Conservation (phyloP, 2,329 filamentous ascomycete genomes). For the Aspergillus sojae region DNA sequence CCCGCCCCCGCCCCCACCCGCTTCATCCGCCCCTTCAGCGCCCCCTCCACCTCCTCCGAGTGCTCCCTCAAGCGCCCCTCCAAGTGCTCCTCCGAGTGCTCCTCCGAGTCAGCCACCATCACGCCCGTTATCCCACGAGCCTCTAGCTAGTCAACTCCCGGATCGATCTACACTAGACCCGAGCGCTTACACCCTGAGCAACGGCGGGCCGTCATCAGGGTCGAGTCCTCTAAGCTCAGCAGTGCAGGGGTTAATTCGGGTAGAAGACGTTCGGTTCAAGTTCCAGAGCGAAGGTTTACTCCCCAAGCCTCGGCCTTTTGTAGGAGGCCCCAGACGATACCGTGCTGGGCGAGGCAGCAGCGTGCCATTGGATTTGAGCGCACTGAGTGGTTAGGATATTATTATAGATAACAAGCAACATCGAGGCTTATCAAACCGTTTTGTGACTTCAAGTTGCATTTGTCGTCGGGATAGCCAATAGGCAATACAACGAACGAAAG, state of each 20-base stretch:
- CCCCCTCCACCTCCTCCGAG: conserved; percentile 50
- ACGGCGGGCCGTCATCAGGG: conserved; percentile 52
- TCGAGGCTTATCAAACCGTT: not conserved
- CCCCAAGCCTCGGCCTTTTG: conserved; percentile 82
- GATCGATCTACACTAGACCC: conserved; percentile 70
- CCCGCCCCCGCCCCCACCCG: conserved; percentile 44
- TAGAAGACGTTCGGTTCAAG: conserved; percentile 81
- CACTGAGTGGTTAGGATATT: conserved; percentile 33
- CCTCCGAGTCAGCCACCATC: conserved; percentile 40
- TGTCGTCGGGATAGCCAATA: conserved; percentile 5
- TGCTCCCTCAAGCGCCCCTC: conserved; percentile 50
- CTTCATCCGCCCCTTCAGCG: conserved; percentile 41
- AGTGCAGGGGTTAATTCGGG: conserved; percentile 48
- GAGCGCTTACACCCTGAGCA: conserved; percentile 73
- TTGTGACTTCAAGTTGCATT: not conserved
- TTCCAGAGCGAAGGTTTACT: conserved; percentile 82
- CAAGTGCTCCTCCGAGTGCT: conserved; percentile 35
- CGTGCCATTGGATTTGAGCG: conserved; percentile 80
- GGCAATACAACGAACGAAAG: conserved; percentile 6
- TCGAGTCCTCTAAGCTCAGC: conserved; percentile 29
- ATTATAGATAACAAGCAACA: not conserved
- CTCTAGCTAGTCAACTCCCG: conserved; percentile 44
- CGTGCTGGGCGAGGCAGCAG: conserved; percentile 90
- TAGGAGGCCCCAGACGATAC: conserved; percentile 75
- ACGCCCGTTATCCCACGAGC: conserved; percentile 43